A percentile compares a stretch with the other conserved stretches of the same genome.
phyloP scores from a whole-genome alignment of 1,139 yeast species.

The Lipomyces yarrowii region DNA sequence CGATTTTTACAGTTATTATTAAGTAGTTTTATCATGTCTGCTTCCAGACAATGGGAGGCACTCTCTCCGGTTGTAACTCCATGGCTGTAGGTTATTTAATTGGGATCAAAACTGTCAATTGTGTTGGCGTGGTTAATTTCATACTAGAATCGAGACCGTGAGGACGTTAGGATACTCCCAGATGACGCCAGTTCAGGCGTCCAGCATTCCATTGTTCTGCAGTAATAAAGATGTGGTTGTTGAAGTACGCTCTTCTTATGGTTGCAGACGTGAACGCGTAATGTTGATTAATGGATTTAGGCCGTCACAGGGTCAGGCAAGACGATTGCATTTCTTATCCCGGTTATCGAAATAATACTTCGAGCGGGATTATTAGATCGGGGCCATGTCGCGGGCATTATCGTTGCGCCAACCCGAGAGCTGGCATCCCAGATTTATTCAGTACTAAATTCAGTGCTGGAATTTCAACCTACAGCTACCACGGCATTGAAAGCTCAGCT shows the following conservation, averaged over 20 bases:
- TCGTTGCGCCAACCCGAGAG: slow-evolving; percentile 91
- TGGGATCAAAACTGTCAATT: background rate
- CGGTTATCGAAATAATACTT: slow-evolving; percentile 60
- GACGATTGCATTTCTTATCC: slow-evolving; percentile 83
- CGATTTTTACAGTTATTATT: background rate
- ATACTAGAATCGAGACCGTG: slow-evolving; percentile 56
- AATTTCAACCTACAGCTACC: slow-evolving; percentile 46
- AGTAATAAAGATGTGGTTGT: slow-evolving; percentile 96
- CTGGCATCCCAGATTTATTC: slow-evolving; percentile 78
- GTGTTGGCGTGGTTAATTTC: background rate
- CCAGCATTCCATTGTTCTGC: slow-evolving; percentile 83
- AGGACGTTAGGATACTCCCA: slow-evolving; percentile 69
- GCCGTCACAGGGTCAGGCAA: slow-evolving; percentile 98
- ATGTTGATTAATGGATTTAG: slow-evolving; percentile 11
- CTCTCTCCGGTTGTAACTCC: slow-evolving; percentile 37
- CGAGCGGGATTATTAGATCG: slow-evolving; percentile 35
- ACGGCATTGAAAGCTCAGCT: slow-evolving; percentile 60
- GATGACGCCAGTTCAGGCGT: slow-evolving; percentile 98
- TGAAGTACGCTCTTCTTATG: slow-evolving; percentile 47
- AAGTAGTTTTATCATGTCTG: slow-evolving; percentile 8
- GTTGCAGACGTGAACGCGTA: background rate
- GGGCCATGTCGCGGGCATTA: slow-evolving; percentile 71
- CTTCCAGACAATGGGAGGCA: slow-evolving; percentile 39
- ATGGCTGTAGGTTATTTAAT: slow-evolving; percentile 37
- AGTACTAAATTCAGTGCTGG: slow-evolving; percentile 64